A percentile compares a stretch with the other conserved stretches of the same genome.
Conservation (phyloP, 768 basidiomycete species). For the Chalciporus piperatus region DNA sequence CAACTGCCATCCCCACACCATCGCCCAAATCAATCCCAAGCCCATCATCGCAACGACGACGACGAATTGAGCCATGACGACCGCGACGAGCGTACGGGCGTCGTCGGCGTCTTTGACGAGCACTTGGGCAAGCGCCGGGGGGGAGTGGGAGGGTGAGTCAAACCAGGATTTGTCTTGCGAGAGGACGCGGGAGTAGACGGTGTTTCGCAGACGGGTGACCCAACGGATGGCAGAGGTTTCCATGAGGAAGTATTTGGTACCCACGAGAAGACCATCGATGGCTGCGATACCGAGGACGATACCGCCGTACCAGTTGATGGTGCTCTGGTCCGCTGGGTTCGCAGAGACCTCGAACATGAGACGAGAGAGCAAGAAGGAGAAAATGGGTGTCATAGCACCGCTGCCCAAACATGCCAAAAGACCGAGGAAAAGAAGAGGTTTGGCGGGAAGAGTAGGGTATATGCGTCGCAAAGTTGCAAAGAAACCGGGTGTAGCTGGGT, state of each 20-base stretch:
- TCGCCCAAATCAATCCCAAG: conserved; percentile 86
- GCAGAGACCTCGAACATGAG: conserved; percentile 75
- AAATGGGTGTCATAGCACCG: conserved; percentile 87
- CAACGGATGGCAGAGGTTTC: conserved; percentile 72
- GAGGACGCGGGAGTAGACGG: conserved; percentile 58
- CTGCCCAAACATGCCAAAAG: conserved; percentile 64
- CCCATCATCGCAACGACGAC: conserved; percentile 80
- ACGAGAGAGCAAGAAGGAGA: conserved; percentile 84
- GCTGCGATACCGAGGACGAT: conserved; percentile 74
- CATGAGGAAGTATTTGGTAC: conserved; percentile 78
- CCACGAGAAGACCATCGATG: conserved; percentile 71
- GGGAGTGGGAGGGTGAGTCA: conserved; percentile 60
- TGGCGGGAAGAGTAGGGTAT: conserved; percentile 73
- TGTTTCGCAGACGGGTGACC: conserved; percentile 63
- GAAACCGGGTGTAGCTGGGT: conserved; percentile 18
- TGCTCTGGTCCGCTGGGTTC: conserved; percentile 57
- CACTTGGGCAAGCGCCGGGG: conserved; percentile 63
- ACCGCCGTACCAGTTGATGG: conserved; percentile 69
- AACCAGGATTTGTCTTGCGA: conserved; percentile 87
- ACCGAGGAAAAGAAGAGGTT: conserved; percentile 67
- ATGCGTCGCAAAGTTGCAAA: conserved; percentile 47
- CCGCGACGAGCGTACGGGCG: conserved; percentile 70
- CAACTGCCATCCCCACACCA: conserved; percentile 86
- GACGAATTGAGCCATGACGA: conserved; percentile 65
- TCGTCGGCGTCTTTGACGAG: conserved; percentile 91